Conservation (phyloP, 257 asterid species). For the Gardenia jasminoides region DNA sequence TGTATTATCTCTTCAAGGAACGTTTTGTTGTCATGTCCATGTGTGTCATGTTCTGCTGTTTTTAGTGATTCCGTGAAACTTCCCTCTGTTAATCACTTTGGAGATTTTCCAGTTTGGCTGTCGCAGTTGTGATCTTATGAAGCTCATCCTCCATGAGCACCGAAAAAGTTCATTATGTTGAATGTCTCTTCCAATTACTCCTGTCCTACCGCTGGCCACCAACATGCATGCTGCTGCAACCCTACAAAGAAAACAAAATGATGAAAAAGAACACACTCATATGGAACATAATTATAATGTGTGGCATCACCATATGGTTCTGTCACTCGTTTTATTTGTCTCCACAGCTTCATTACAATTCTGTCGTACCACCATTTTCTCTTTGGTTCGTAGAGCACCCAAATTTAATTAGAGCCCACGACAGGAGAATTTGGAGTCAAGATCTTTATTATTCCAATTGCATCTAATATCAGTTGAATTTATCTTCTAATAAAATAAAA, state of each 20-base stretch:
- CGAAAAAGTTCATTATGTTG: neutral
- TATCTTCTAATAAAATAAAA: no score
- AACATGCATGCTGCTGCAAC: neutral
- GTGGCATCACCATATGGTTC: neutral
- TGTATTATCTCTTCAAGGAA: neutral
- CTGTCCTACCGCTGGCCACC: neutral
- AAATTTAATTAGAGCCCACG: neutral
- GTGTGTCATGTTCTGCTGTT: slow-evolving; percentile 1
- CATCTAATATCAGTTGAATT: neutral
- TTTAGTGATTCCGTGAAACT: neutral
- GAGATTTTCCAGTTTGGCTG: neutral
- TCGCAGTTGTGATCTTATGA: neutral
- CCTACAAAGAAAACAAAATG: neutral
- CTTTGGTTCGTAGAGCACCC: neutral
- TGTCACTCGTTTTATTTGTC: neutral
- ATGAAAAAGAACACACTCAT: neutral
- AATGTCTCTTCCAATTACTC: neutral
- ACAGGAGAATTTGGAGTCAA: neutral
- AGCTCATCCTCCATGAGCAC: neutral
- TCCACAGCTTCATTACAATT: neutral
- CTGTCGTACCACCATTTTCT: neutral
- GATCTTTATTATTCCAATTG: no score
- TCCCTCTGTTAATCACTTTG: neutral
- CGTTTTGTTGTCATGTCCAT: neutral
- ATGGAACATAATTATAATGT: neutral